Percentiles rank a stretch among this genome's conserved stretches.
These are phyloP conservation scores for Vitis hybrid DNA, from an alignment of 177 flowering plant genomes.

Conservation along the genomic window DNA sequence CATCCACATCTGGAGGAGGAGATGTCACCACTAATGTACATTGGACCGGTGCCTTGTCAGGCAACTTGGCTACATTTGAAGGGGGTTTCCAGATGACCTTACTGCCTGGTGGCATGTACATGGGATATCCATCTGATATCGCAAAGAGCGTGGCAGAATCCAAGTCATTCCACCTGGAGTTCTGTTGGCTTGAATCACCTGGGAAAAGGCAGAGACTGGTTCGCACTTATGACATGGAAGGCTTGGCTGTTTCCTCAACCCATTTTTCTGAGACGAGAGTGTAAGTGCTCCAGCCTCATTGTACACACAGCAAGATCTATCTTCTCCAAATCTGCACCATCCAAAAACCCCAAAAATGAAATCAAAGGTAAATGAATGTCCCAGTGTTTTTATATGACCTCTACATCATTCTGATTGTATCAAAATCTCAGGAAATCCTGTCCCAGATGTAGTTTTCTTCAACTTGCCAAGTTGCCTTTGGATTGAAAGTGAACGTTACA, in stretches of 20 bases:
- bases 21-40: slow-evolving; percentile 60
- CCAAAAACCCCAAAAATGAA: background rate
- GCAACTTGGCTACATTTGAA: slow-evolving; percentile 62
- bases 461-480: no score
- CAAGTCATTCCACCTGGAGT: slow-evolving; percentile 85
- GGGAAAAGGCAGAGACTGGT: slow-evolving; percentile 83
- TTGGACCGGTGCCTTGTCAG: slow-evolving; percentile 64
- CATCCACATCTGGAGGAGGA: slow-evolving; percentile 39
- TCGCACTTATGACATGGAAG: slow-evolving; percentile 80
- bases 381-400: no score
- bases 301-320: no score
- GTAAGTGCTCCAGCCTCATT: slow-evolving; percentile 16
- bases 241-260: slow-evolving; percentile 88
- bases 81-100: slow-evolving; percentile 73
- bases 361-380: background rate
- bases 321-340: no score
- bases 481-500: no score
- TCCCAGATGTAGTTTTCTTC: no score
- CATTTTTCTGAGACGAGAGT: slow-evolving; percentile 61
- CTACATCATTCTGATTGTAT: no score
- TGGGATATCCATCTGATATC: slow-evolving; percentile 80
- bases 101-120: slow-evolving; percentile 90
- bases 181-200: slow-evolving; percentile 85
- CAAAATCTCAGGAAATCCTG: no score
- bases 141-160: slow-evolving; percentile 64